Evolutionary conservation across 352 stramenopile species (phyloP).

Genomic region (Globisporangium apiculatum): DNA sequence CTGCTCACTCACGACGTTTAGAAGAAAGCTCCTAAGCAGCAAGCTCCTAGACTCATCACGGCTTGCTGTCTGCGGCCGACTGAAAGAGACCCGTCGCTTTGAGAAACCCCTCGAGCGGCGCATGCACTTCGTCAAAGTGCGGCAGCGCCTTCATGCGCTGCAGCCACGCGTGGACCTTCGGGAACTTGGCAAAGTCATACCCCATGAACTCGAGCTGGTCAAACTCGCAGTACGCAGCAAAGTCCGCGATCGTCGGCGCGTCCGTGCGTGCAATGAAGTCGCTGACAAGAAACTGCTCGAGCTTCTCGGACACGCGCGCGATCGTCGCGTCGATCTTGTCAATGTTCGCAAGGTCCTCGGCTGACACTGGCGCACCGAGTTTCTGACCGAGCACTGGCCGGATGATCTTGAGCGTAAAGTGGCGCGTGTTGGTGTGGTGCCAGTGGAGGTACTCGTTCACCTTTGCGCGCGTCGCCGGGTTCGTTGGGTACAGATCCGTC

Average conservation of each 20-base stretch:
- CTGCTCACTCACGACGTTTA: no score
- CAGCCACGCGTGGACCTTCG: slow-evolving; percentile 41
- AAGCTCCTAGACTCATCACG: no score
- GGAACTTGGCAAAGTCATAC: slow-evolving; percentile 47
- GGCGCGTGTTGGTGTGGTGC: slow-evolving; percentile 51
- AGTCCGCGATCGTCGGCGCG: slow-evolving; percentile 47
- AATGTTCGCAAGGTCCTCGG: slow-evolving; percentile 27
- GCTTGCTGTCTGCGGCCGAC: no score
- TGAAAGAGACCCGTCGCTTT: slow-evolving; percentile 4
- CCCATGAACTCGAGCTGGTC: slow-evolving; percentile 48
- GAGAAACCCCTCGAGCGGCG: slow-evolving; percentile 18
- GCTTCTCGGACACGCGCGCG: slow-evolving; percentile 24
- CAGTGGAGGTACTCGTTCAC: slow-evolving; percentile 64
- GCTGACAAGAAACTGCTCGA: slow-evolving; percentile 48
- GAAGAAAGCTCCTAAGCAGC: no score
- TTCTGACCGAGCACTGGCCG: slow-evolving; percentile 27
- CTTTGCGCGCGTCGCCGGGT: slow-evolving; percentile 42
- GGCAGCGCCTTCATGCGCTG: slow-evolving; percentile 44
- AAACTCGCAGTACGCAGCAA: slow-evolving; percentile 46
- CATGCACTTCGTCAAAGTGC: slow-evolving; percentile 48
- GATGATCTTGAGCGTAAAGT: slow-evolving; percentile 36
- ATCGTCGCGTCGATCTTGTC: slow-evolving; percentile 30
- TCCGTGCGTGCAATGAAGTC: slow-evolving; percentile 41
- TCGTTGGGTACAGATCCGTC: slow-evolving; percentile 44
- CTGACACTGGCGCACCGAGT: slow-evolving; percentile 19